Evolutionary conservation across 2,329 filamentous ascomycete species (phyloP), one percentile per base, ranked within the genome.

Genomic region (Sarocladiaceae sp.): DNA sequence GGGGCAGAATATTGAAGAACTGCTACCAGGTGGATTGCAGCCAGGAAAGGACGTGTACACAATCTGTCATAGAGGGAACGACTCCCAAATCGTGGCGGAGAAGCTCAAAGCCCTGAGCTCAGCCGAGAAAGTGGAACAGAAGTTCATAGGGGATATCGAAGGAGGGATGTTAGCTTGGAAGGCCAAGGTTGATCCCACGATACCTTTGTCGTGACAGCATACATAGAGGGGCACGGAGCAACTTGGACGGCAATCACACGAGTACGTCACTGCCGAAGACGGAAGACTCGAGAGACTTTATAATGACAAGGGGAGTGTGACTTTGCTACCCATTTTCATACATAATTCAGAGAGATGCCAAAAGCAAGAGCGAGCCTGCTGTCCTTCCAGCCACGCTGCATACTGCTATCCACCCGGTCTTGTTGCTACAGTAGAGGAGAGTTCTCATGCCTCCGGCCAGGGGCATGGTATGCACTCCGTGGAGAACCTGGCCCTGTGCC

Each of bases 121-220:
- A 2, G 75, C 71, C 24, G 56, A 57, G n/a, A 61, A 63, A 2
- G 76, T 76, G 0, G 62, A 67, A 35, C 70, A 80, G 26, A n/a
- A 9, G 10, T 78, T 74, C 51, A 76, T 91, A 34, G 78, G 78
- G 10, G 86, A 93, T 58, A 80, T 93, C 20, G 68, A 68, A 43
- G 86, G 85, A 0, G 87, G 87, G 0, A 73, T 91, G 55, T 72
- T 64, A 51, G 82, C 85, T 4, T 93, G 87, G 87, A 84, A 80
- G 58, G 64, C 73, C 3, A 69, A 78, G 21, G 76, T 91, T 2
- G 85, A 91, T 50, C 54, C 62, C 9, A 70, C 62, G 4, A 58
- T 79, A 45, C 77, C 76, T 0, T 79, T 78, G 48, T 64, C 70
- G 46, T 80, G 56, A 44, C n/a, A n/a, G n/a, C n/a, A n/a, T n/a